Evolutionary conservation across 2,329 filamentous ascomycete species (phyloP).

Genomic region (Malbranchea zuffiana): DNA sequence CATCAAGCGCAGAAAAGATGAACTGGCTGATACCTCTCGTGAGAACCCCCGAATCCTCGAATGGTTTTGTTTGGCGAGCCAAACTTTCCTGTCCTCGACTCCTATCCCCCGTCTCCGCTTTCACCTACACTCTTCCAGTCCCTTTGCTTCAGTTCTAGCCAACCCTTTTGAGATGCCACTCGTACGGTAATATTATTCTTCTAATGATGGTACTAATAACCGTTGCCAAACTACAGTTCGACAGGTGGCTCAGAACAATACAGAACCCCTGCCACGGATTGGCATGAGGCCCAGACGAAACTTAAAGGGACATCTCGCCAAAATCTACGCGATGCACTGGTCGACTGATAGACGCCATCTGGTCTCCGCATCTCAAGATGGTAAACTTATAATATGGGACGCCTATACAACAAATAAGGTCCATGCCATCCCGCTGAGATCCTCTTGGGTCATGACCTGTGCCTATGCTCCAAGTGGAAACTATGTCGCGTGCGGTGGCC

Average conservation of each 20-base stretch:
- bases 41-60: slow-evolving; percentile 39
- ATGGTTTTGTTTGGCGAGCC: background rate
- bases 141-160: background rate
- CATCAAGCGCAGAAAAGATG: slow-evolving; percentile 99
- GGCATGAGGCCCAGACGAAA: slow-evolving; percentile 97
- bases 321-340: slow-evolving; percentile 99
- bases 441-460: slow-evolving; percentile 99
- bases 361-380: slow-evolving; percentile 95
- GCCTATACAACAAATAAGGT: slow-evolving; percentile 99
- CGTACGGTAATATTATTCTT: background rate
- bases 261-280: slow-evolving; percentile 83
- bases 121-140: background rate
- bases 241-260: slow-evolving; percentile 81
- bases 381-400: slow-evolving; percentile 99
- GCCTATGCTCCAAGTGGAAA: slow-evolving; percentile 97
- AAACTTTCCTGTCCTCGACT: background rate
- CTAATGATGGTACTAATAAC: background rate
- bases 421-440: slow-evolving; percentile 91
- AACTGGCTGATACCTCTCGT: slow-evolving; percentile 95
- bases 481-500: slow-evolving; percentile 94
- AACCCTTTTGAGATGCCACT: background rate
- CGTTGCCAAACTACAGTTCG: slow-evolving; percentile 47
- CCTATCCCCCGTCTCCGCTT: background rate
- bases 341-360: slow-evolving; percentile 95
- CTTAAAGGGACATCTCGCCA: slow-evolving; percentile 93